Conservation (phyloP, 179 eudicot species). For the Spinacia oleracea region DNA sequence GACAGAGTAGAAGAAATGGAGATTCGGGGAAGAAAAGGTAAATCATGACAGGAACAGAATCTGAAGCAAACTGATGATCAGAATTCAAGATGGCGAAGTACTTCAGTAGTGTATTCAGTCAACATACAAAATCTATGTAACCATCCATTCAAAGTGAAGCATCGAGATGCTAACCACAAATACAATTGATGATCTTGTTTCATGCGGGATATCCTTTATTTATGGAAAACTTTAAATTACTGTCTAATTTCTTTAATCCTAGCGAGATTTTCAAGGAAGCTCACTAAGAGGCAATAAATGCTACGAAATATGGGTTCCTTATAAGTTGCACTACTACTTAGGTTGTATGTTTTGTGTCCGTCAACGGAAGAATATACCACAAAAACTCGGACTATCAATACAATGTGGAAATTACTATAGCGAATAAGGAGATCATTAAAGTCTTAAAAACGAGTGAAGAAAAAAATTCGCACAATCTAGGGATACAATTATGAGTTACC, state of each 20-base stretch:
- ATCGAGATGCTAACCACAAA: not conserved
- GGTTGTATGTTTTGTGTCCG: not conserved
- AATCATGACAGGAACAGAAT: not conserved
- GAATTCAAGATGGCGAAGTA: not conserved
- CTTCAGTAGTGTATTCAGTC: no score
- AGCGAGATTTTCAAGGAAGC: not conserved
- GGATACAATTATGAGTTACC: slow-evolving; percentile 38
- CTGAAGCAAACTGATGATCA: not conserved
- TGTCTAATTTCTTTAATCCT: not conserved
- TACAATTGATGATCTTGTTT: not conserved
- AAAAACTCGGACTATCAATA: not conserved
- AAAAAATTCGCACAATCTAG: not conserved
- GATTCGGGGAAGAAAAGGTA: not conserved
- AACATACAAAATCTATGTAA: not conserved
- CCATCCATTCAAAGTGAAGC: not conserved
- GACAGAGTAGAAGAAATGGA: no score
- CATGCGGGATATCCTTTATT: not conserved
- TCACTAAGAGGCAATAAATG: not conserved
- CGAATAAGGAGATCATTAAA: not conserved
- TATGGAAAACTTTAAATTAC: no score
- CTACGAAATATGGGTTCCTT: not conserved
- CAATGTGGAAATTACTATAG: not conserved
- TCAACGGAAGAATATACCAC: not conserved
- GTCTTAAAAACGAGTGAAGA: not conserved
- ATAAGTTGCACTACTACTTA: not conserved